Evolutionary conservation across 2,329 filamentous ascomycete genomes (phyloP), one percentile per base, ranked within the genome.

Genomic region (Penicillium sp.): DNA sequence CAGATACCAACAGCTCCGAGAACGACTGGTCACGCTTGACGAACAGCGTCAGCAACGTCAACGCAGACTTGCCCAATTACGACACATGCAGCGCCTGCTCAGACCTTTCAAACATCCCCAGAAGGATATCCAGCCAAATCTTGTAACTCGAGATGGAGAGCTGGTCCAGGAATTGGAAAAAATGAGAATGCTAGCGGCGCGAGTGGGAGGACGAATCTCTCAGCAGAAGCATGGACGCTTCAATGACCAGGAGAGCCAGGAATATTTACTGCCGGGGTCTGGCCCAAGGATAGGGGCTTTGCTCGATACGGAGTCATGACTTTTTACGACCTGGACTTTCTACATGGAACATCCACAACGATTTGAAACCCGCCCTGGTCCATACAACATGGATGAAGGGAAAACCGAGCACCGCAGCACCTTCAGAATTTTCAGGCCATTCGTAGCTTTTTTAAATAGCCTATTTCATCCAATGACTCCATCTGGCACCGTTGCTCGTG

Each of bases 61-160:
- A 61, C 75, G 76, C 57, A 80, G 80, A 52, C 72, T 85, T 13
- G 78, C 76, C 56, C 80, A 81, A 55, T 79, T 83, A 42, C 77
- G 76, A 38, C 78, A 79, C 28, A 68, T 86, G 10, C 74, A 79
- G 42, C 68, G 67, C 22, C 71, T 85, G 33, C 71, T 86, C 4
- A 77, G 80, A 59, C 83, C 83, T 1, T 84, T 84, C 57, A 70
- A 78, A 33, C 73, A 81, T 28, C 81, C 84, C 0, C 78, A 79
- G 61, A 72, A 78, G 42, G 81, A 79, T 54, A 79, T 86, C 43
- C 84, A 86, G 65, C 83, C 83, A 1, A 85, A 85, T 63, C 73
- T 86, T 26, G 78, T 83, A 35, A 83, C 81, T 37, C 76, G 77
- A 54, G 82, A 85, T 66, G 80, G 81, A 11, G 80, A 82, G 59